Evolutionary conservation across 345 rosid genomes (phyloP), one percentile per base, ranked within the genome.

Genomic region (Citrus hindsii): DNA sequence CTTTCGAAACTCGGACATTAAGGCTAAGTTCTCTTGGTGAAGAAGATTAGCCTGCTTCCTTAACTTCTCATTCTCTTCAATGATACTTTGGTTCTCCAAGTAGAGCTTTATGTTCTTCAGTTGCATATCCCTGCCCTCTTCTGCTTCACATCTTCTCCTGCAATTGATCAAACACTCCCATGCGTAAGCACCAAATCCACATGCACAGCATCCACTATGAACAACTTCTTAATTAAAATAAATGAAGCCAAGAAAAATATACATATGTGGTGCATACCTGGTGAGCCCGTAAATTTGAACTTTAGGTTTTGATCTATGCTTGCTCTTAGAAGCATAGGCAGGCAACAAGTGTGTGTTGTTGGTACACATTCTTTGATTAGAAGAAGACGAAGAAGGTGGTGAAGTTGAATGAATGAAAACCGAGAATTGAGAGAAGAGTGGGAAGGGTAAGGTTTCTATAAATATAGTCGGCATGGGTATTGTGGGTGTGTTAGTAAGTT

Each of bases 41-140:
- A 90, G 92, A 79, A 89, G 83, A 63, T 48, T 28, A 60, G 91
- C 92, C 80, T 83, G 84, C 87, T 82, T 82, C 83, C 91, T 84
- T 48, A 89, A 78, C 86, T 85, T 89, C 82, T 88, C 86, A 22
- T 92, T 92, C 86, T 86, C 92, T 77, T 90, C 88, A 14, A 86
- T 79, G n/a, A 92, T 92, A 30, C 83, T 85, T 69, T 72, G 83
- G 80, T 92, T 92, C 85, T 86, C 89, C 82, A 90, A 76, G 67
- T 85, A 92, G 58, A 92, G 86, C 89, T 85, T 87, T 84, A 87
- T 77, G 85, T 92, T 92, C 89, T 70, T 78, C 28, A 84, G 80
- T 66, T 89, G 84, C 88, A 88, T 86, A 35, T 89, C 85, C 56
- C 63, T 81, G 59, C 76, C 83, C 78, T 28, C 76, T 69, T 76